Evolutionary conservation across 176 grass and related monocot genomes (phyloP).

Genomic region (Lolium perenne): DNA sequence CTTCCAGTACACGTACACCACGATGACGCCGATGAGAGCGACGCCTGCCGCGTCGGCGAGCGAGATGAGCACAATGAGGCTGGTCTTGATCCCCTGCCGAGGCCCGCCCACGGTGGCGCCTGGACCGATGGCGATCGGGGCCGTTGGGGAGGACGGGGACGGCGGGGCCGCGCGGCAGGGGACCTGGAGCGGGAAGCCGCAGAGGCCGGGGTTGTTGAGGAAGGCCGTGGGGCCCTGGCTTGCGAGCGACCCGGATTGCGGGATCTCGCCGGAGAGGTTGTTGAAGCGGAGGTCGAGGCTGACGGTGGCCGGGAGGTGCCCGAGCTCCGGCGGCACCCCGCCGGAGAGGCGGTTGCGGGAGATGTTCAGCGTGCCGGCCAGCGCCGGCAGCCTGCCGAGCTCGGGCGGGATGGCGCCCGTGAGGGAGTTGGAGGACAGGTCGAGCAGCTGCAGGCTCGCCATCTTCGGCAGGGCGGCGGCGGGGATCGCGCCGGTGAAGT

Average conservation of each 20-base stretch:
- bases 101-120: not conserved
- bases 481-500: conserved; percentile 51
- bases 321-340: conserved; percentile 57
- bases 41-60: conserved; percentile 71
- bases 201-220: conserved; percentile 73
- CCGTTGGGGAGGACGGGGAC: not conserved
- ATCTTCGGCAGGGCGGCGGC: conserved; percentile 57
- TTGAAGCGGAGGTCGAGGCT: conserved; percentile 85
- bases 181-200: conserved; percentile 87
- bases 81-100: conserved; percentile 48
- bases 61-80: conserved; percentile 71
- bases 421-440: conserved; percentile 73
- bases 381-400: conserved; percentile 60
- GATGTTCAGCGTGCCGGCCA: conserved; percentile 73
- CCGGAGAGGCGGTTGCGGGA: conserved; percentile 75
- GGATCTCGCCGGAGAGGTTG: conserved; percentile 90
- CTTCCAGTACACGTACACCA: conserved; percentile 88
- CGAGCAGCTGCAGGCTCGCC: conserved; percentile 66
- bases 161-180: conserved; percentile 56
- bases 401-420: conserved; percentile 61
- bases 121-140: not conserved
- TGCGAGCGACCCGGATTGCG: conserved; percentile 69
- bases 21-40: conserved; percentile 65
- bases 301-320: conserved; percentile 68
- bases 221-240: conserved; percentile 84